Evolutionary conservation across 2,329 filamentous ascomycete species (phyloP).

Genomic region (Lecanicillium sp.): DNA sequence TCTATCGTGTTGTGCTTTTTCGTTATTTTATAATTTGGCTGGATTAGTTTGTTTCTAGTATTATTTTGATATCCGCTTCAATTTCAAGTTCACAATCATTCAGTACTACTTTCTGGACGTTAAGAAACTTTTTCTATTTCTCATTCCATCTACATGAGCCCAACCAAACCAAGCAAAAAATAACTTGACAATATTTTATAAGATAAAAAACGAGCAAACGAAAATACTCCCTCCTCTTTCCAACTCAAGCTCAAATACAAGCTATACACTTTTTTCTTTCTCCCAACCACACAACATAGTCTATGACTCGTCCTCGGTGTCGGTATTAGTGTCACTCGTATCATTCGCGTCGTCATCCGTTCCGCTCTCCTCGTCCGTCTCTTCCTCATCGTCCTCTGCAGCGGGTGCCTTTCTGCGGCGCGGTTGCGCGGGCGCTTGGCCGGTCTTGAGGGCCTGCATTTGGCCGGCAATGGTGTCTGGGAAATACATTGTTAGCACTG

Average conservation of each 20-base stretch:
- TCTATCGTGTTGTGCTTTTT: background rate
- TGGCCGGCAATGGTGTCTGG: conserved; percentile 83
- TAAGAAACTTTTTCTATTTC: too few species aligned
- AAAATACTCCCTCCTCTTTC: background rate
- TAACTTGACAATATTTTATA: background rate
- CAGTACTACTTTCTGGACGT: too few species aligned
- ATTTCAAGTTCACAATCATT: too few species aligned
- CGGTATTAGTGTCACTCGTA: conserved; percentile 60
- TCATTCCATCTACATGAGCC: background rate
- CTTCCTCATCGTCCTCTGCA: conserved; percentile 27
- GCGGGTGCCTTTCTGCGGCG: conserved; percentile 41
- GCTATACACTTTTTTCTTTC: background rate
- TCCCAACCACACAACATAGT: conserved; percentile 1
- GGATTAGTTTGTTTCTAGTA: background rate
- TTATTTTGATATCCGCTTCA: too few species aligned
- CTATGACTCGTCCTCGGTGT: conserved; percentile 55
- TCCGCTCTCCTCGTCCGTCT: conserved; percentile 74
- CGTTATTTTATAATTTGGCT: conserved; percentile 2
- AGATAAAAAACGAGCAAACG: background rate
- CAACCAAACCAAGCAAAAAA: conserved; percentile 1
- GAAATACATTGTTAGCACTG: conserved; percentile 16
- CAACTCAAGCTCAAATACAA: background rate
- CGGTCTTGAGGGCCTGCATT: conserved; percentile 79
- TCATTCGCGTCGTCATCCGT: conserved; percentile 61
- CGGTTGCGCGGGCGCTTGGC: conserved; percentile 46